Evolutionary conservation across 306 rosid genomes (phyloP).

Genomic region (Rosa rugosa): DNA sequence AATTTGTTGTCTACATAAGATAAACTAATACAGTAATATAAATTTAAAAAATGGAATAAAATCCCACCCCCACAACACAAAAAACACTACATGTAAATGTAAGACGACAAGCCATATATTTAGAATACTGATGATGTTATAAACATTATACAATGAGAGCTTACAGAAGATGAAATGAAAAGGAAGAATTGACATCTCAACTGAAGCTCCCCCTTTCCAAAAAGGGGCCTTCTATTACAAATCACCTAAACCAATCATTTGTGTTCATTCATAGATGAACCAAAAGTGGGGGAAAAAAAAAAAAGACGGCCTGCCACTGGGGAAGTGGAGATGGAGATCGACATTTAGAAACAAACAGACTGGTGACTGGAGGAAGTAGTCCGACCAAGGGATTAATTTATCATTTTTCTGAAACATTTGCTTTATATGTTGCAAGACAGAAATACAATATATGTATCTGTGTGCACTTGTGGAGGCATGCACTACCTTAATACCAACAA

Average conservation of each 20-base stretch:
- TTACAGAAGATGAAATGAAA: neutral
- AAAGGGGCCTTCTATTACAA: too few relatives aligned
- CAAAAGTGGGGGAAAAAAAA: too few relatives aligned
- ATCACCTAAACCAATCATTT: too few relatives aligned
- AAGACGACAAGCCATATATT: neutral
- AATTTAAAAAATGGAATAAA: neutral
- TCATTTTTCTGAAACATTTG: too few relatives aligned
- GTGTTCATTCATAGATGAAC: too few relatives aligned
- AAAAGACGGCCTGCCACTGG: too few relatives aligned
- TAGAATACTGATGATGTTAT: neutral
- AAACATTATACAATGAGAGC: neutral
- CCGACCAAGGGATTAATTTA: too few relatives aligned
- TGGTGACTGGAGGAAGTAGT: neutral
- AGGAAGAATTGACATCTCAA: neutral
- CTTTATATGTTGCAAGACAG: too few relatives aligned
- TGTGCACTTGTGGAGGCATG: neutral
- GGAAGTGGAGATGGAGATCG: too few relatives aligned
- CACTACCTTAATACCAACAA: constrained; percentile 73
- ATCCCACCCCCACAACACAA: neutral
- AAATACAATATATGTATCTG: too few relatives aligned
- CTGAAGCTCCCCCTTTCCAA: too few relatives aligned
- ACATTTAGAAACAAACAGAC: neutral
- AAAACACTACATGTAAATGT: neutral
- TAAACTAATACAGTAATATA: neutral
- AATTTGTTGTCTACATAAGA: constrained; percentile 5